Base-by-base conservation (phyloP, 179 eudicot genomes). In the Gypsophila paniculata region DNA sequence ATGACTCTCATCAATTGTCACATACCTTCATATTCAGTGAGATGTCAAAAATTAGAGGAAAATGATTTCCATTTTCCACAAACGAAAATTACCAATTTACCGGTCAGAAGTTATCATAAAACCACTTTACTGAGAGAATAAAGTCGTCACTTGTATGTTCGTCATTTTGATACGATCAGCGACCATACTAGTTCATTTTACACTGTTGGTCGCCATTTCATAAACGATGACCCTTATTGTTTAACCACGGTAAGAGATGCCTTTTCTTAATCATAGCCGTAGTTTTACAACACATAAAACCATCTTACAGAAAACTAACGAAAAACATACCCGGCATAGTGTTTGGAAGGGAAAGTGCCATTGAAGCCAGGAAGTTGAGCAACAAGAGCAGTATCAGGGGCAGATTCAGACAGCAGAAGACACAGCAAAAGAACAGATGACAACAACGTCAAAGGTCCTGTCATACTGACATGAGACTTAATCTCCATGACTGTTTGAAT, bases 341-440 rank as follows among this genome's bases (percentile, higher is more conserved):
- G 97, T 73, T 89, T 86, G 74, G 98, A 93, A 32, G 88, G 91
- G 63, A 93, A 79, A 75, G 80, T 69, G 70, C 90, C 98, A 71
- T 68, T 61, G 73, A 91, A 93, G 18, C 98, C 98, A 46, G 98
- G 98, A 51, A 93, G 77, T 22, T 84, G 83, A 0, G 88, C 76
- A 32, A 93, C 79, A 29, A 89, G 75, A 52, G 91, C 85, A 70
- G 14, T 72, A 66, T 89, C 82, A 73, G 96, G 97, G 9, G 88
- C 98, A 36, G 93, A 85, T 70, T 84, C 82, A 21, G 82, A 23
- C 2, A 70, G 7, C 29, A 69, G 18, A 61, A 69, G 72, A 70
- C 69, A 51, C 46, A 74, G 57, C 10, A 48, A 61, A 46, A 65
- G 4, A 39, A 61, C 14, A 51, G 64, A 2, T 1, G 69, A 46